A percentile compares a stretch with the other conserved stretches of the same genome.
phyloP scores from a whole-genome alignment of 129 eudicot species.

The Ambrosia artemisiifolia region DNA sequence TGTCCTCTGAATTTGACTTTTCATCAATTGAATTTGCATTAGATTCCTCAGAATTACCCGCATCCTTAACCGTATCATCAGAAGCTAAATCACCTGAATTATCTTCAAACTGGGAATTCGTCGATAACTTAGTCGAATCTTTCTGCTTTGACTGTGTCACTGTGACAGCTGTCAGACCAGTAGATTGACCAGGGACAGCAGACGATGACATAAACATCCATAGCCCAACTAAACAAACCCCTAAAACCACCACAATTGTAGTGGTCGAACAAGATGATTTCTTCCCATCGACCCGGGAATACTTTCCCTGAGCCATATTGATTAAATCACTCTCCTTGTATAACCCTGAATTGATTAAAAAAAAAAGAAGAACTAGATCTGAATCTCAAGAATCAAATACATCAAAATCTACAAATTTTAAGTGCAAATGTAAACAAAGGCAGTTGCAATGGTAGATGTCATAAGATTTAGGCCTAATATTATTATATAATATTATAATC shows the following conservation, averaged over 20 bases:
- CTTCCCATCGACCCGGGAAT: slow-evolving; percentile 62
- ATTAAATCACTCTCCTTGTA: background rate
- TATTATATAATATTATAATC: no score
- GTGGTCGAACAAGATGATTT: slow-evolving; percentile 55
- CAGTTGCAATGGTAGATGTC: no score
- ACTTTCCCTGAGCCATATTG: slow-evolving; percentile 50
- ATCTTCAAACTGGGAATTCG: slow-evolving; percentile 42
- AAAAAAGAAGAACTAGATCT: background rate
- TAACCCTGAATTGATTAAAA: slow-evolving; percentile 21
- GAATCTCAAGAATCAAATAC: background rate
- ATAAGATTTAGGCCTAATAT: no score
- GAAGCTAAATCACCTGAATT: slow-evolving; percentile 45
- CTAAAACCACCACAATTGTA: slow-evolving; percentile 41
- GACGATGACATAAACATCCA: slow-evolving; percentile 67
- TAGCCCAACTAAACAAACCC: slow-evolving; percentile 46
- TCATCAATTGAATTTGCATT: slow-evolving; percentile 14
- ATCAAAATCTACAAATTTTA: background rate
- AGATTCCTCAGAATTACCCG: slow-evolving; percentile 15
- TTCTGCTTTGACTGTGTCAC: slow-evolving; percentile 21
- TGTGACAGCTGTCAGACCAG: slow-evolving; percentile 26
- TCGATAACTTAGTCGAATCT: slow-evolving; percentile 23
- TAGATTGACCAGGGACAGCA: slow-evolving; percentile 38
- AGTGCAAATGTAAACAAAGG: background rate
- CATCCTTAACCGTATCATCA: slow-evolving; percentile 38
- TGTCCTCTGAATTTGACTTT: slow-evolving; percentile 29